Conservation (phyloP, 2,329 filamentous ascomycete species). For the Microcera coccophila region DNA sequence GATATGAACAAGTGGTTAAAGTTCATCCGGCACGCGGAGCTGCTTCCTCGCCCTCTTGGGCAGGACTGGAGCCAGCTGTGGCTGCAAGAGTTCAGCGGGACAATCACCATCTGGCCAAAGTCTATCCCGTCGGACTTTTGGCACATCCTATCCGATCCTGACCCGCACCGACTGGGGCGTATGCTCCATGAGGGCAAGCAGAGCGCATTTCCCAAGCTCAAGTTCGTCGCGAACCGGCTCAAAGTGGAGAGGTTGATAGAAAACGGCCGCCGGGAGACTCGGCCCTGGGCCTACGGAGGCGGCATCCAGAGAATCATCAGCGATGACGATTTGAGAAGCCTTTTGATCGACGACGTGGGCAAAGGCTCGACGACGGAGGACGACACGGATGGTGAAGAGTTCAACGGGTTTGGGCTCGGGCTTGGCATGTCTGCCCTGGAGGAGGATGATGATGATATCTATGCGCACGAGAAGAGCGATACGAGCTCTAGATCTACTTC, state of each 20-base stretch:
- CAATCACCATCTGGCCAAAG: conserved; percentile 94
- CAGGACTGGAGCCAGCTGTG: conserved; percentile 98
- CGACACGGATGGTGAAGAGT: conserved; percentile 34
- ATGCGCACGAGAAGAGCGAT: conserved; percentile 19
- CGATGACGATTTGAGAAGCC: conserved; percentile 54
- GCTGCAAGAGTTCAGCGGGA: conserved; percentile 92
- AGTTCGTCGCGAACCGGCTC: conserved; percentile 84
- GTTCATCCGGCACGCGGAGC: conserved; percentile 85
- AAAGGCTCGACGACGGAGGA: conserved; percentile 35
- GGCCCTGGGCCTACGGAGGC: conserved; percentile 44
- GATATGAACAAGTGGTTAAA: conserved; percentile 98
- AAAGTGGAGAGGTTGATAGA: conserved; percentile 73
- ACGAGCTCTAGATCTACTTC: no score
- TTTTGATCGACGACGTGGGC: conserved; percentile 39
- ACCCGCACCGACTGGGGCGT: conserved; percentile 66
- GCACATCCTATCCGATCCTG: conserved; percentile 82
- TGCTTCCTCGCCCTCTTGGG: conserved; percentile 82
- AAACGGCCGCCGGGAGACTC: conserved; percentile 52
- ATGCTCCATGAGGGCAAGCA: conserved; percentile 92
- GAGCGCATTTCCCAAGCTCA: conserved; percentile 83
- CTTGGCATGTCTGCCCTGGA: conserved; percentile 28
- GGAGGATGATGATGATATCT: conserved; percentile 11
- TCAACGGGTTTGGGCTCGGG: conserved; percentile 16
- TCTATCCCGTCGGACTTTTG: conserved; percentile 73
- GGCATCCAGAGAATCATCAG: conserved; percentile 59